These are phyloP conservation scores for Neonectria neomacrospora DNA, from an alignment of 2,329 filamentous ascomycete genomes.

Conservation along the genomic window DNA sequence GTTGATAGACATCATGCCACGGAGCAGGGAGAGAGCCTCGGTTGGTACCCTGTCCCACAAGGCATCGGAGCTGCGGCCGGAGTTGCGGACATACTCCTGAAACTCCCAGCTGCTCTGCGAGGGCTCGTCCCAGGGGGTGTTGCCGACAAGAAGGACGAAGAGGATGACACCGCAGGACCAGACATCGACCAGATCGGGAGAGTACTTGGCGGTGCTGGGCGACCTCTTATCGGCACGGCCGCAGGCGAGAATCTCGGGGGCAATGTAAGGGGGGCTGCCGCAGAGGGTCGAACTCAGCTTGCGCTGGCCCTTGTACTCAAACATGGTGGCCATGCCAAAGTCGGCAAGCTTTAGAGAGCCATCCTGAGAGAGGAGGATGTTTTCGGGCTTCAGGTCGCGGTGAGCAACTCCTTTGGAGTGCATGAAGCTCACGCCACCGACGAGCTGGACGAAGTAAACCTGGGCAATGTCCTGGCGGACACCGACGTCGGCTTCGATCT, in stretches of 20 bases:
- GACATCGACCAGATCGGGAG: constrained; percentile 85
- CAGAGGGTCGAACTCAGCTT: constrained; percentile 91
- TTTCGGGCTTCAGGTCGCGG: constrained; percentile 92
- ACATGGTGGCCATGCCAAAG: constrained; percentile 95
- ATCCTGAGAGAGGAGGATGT: constrained; percentile 86
- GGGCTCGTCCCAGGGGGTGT: constrained; percentile 97
- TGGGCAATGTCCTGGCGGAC: constrained; percentile 96
- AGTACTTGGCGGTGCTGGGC: constrained; percentile 69
- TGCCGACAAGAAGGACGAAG: constrained; percentile 93
- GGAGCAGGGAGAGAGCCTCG: constrained; percentile 81
- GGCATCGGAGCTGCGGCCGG: constrained; percentile 84
- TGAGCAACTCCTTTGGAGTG: constrained; percentile 96
- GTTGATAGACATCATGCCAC: constrained; percentile 92
- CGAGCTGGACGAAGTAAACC: constrained; percentile 92
- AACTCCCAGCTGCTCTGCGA: constrained; percentile 89
- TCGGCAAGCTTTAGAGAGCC: constrained; percentile 95
- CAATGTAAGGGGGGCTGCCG: constrained; percentile 96
- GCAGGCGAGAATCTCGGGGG: constrained; percentile 83
- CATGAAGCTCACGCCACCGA: constrained; percentile 92
- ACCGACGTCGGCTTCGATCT: constrained; percentile 97
- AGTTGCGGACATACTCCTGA: constrained; percentile 82
- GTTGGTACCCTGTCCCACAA: constrained; percentile 84
- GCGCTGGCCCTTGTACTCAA: constrained; percentile 84
- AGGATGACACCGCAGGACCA: constrained; percentile 99
- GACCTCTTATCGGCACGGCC: constrained; percentile 59